Conservation (phyloP, 495 filamentous ascomycete species). For the Aspergillus heteromorphus region DNA sequence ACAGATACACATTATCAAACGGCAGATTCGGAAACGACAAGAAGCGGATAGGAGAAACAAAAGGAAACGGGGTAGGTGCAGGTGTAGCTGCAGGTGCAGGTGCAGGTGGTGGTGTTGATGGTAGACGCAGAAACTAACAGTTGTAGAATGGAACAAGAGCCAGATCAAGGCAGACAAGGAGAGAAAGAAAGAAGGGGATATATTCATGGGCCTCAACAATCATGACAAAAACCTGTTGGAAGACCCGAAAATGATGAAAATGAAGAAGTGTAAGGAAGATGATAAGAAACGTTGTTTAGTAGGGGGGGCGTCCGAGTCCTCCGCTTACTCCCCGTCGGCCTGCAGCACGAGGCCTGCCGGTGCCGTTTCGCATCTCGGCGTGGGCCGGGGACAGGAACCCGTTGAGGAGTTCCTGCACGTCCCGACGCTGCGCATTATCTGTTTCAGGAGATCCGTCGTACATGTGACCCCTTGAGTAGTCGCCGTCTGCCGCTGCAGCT, state of each 20-base stretch:
- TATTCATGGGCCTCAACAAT: background rate
- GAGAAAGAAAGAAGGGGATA: background rate
- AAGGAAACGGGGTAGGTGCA: background rate
- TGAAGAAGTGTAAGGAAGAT: constrained; percentile 2
- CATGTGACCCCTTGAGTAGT: background rate
- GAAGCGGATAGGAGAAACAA: background rate
- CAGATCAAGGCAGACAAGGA: background rate
- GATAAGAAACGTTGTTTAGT: constrained; percentile 18
- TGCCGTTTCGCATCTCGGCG: constrained; percentile 2
- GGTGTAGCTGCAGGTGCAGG: too few species aligned
- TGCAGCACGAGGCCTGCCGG: constrained; percentile 10
- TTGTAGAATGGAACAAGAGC: background rate
- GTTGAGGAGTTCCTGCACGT: constrained; percentile 35
- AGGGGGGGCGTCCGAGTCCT: constrained; percentile 39
- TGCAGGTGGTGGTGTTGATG: too few species aligned
- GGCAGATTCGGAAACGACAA: background rate
- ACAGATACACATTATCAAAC: background rate
- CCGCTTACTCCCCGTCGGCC: constrained; percentile 26
- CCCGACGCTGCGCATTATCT: constrained; percentile 22
- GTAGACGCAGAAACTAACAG: too few species aligned
- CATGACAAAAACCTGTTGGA: background rate
- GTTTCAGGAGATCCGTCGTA: constrained; percentile 2
- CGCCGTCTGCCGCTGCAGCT: constrained; percentile 18
- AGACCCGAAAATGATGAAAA: constrained; percentile 1
- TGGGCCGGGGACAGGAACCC: constrained; percentile 30